phyloP scores from a whole-genome alignment of 495 filamentous ascomycete genomes.

The Penicillium subrubescens region DNA sequence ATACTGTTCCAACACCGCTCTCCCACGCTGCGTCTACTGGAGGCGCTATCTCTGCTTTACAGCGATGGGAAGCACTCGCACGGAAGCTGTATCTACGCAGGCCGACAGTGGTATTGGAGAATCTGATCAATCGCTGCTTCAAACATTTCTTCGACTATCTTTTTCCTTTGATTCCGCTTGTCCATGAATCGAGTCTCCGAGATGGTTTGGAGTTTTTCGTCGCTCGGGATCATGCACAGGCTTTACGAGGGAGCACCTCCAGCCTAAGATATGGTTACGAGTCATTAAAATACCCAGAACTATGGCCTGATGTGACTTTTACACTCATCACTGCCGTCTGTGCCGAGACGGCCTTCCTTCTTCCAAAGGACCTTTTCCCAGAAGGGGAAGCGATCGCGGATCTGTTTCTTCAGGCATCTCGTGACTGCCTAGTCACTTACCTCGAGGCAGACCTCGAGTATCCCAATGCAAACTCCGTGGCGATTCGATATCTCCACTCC shows the following conservation, averaged over 20 bases:
- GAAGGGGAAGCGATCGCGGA: constrained; percentile 24
- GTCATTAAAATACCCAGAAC: constrained; percentile 21
- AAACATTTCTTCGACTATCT: constrained; percentile 31
- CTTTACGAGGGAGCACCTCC: background rate
- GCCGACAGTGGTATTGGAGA: constrained; percentile 11
- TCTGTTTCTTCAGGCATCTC: constrained; percentile 23
- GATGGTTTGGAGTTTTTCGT: constrained; percentile 24
- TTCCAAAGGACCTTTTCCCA: constrained; percentile 25
- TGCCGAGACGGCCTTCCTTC: constrained; percentile 25
- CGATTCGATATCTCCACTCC: constrained; percentile 34
- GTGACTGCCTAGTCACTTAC: constrained; percentile 20
- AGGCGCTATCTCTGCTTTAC: constrained; percentile 14
- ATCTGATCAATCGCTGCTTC: constrained; percentile 23
- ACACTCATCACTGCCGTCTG: constrained; percentile 31
- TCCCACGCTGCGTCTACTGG: constrained; percentile 16
- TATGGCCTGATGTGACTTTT: constrained; percentile 30
- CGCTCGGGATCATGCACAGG: background rate
- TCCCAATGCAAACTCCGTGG: constrained; percentile 30
- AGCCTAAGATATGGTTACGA: constrained; percentile 7
- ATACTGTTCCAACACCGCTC: constrained; percentile 17
- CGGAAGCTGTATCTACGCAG: constrained; percentile 4
- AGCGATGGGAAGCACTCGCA: constrained; percentile 22
- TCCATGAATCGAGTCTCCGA: constrained; percentile 33
- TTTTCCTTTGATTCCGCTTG: constrained; percentile 33
- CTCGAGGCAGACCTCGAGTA: constrained; percentile 33